phyloP scores from a whole-genome alignment of 768 basidiomycete genomes.

The Hebeloma cylindrosporum region DNA sequence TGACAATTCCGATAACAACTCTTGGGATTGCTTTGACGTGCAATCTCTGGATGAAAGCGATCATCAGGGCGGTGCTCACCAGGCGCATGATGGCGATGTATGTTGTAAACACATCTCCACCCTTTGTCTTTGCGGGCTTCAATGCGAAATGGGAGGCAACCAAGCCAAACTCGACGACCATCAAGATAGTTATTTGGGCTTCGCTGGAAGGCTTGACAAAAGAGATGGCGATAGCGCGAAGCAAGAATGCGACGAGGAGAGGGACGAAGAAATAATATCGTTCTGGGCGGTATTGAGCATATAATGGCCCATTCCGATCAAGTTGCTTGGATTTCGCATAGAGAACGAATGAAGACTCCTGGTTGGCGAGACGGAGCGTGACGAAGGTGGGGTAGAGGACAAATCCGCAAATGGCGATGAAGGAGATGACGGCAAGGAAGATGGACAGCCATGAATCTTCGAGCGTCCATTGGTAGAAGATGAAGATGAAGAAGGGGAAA shows the following conservation, averaged over 20 bases:
- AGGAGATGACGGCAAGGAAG: constrained; percentile 70
- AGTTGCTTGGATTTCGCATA: constrained; percentile 35
- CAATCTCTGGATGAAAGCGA: constrained; percentile 73
- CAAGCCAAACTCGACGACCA: constrained; percentile 66
- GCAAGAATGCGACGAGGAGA: constrained; percentile 55
- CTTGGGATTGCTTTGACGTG: constrained; percentile 73
- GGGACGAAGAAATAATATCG: constrained; percentile 70
- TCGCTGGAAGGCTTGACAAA: constrained; percentile 60
- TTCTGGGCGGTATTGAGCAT: constrained; percentile 61
- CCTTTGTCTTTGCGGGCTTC: constrained; percentile 65
- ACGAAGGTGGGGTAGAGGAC: constrained; percentile 51
- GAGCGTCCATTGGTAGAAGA: constrained; percentile 90
- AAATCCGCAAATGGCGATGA: constrained; percentile 51
- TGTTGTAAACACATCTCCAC: constrained; percentile 67
- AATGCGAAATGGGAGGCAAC: constrained; percentile 52
- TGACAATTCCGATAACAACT: constrained; percentile 76
- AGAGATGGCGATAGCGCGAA: constrained; percentile 73
- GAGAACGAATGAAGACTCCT: constrained; percentile 27
- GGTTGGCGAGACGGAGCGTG: constrained; percentile 46
- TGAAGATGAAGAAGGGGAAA: constrained; percentile 73
- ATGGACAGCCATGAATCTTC: constrained; percentile 85
- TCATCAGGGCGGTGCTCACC: constrained; percentile 65
- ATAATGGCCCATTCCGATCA: constrained; percentile 54
- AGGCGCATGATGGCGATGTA: constrained; percentile 70
- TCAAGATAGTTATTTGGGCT: constrained; percentile 65